Percentiles rank a stretch among this genome's conserved stretches.
Evolutionary conservation across 2,329 filamentous ascomycete species (phyloP).

Genomic region (Neofusicoccum ribis): DNA sequence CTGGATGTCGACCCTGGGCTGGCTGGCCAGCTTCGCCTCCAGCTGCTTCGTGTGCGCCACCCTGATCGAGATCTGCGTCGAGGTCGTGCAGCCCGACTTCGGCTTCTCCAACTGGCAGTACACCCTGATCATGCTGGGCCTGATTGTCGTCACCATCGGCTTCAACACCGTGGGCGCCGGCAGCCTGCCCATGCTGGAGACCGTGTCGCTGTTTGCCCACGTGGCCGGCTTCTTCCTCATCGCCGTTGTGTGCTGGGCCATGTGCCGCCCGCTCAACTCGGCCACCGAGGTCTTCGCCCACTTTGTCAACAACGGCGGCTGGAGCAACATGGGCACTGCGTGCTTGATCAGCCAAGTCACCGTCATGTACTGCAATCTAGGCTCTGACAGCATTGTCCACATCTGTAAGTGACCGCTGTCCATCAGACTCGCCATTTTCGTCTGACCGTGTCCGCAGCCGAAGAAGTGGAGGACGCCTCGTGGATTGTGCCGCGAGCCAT

Average conservation of each 20-base stretch:
- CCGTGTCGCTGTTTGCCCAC: slow-evolving; percentile 26
- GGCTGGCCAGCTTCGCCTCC: slow-evolving; percentile 37
- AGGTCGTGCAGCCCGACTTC: slow-evolving; percentile 28
- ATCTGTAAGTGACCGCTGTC: slow-evolving; percentile 19
- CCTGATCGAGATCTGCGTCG: slow-evolving; percentile 39
- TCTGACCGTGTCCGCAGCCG: slow-evolving; percentile 5
- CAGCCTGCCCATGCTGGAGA: slow-evolving; percentile 27
- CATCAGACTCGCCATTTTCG: background rate
- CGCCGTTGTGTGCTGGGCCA: slow-evolving; percentile 27
- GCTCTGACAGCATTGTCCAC: slow-evolving; percentile 20
- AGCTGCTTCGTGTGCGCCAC: slow-evolving; percentile 37
- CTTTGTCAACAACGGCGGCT: slow-evolving; percentile 24
- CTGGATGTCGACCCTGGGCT: slow-evolving; percentile 40
- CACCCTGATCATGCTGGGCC: slow-evolving; percentile 30
- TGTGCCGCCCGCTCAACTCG: slow-evolving; percentile 21
- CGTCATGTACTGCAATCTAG: slow-evolving; percentile 25
- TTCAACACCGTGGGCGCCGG: slow-evolving; percentile 27
- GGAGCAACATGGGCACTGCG: slow-evolving; percentile 23
- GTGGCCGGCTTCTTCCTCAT: slow-evolving; percentile 25
- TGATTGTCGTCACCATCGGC: slow-evolving; percentile 26
- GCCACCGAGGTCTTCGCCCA: slow-evolving; percentile 20
- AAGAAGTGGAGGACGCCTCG: slow-evolving; percentile 22
- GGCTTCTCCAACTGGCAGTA: slow-evolving; percentile 30
- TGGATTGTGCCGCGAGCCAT: slow-evolving; percentile 22
- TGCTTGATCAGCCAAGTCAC: slow-evolving; percentile 26